Evolutionary conservation across 768 basidiomycete species (phyloP).

Genomic region (Boletus patriciae): DNA sequence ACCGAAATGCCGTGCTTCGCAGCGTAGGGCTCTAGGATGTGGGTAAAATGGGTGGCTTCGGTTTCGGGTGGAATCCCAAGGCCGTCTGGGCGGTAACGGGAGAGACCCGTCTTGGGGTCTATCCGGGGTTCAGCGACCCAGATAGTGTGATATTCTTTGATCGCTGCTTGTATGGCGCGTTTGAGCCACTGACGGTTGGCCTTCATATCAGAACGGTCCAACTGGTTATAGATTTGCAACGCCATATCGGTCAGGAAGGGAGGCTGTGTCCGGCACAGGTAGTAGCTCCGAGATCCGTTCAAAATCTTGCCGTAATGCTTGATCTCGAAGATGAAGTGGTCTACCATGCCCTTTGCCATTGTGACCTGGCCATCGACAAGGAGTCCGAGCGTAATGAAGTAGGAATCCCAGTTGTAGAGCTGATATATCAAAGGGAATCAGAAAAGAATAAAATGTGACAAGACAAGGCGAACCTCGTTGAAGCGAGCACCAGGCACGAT

Average conservation of each 20-base stretch:
- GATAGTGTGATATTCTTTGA: constrained; percentile 98
- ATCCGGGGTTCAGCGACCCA: constrained; percentile 96
- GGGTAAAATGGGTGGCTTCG: constrained; percentile 97
- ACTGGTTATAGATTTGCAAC: constrained; percentile 94
- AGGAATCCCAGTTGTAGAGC: constrained; percentile 96
- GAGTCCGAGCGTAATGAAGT: constrained; percentile 91
- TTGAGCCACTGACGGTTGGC: constrained; percentile 89
- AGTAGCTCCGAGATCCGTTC: constrained; percentile 94
- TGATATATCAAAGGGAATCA: constrained; percentile 31
- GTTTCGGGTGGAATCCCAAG: constrained; percentile 98
- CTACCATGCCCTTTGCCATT: constrained; percentile 97
- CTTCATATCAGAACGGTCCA: constrained; percentile 79
- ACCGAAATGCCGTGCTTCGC: constrained; percentile 89
- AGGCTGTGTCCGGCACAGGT: constrained; percentile 93
- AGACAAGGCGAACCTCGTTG: constrained; percentile 68
- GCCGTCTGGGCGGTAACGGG: constrained; percentile 91
- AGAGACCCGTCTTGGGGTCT: constrained; percentile 91
- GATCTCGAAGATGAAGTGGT: constrained; percentile 99
- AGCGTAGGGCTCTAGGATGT: constrained; percentile 94
- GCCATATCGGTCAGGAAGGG: constrained; percentile 99
- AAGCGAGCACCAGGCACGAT: constrained; percentile 95
- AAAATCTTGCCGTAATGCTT: constrained; percentile 96
- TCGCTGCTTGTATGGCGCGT: constrained; percentile 93
- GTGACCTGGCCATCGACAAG: constrained; percentile 92
- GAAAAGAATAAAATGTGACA: constrained; percentile 3